Percentiles rank a stretch among this genome's conserved stretches.
phyloP scores from a whole-genome alignment of 192 early-diverging fungal species.

The Gonapodya prolifera region DNA sequence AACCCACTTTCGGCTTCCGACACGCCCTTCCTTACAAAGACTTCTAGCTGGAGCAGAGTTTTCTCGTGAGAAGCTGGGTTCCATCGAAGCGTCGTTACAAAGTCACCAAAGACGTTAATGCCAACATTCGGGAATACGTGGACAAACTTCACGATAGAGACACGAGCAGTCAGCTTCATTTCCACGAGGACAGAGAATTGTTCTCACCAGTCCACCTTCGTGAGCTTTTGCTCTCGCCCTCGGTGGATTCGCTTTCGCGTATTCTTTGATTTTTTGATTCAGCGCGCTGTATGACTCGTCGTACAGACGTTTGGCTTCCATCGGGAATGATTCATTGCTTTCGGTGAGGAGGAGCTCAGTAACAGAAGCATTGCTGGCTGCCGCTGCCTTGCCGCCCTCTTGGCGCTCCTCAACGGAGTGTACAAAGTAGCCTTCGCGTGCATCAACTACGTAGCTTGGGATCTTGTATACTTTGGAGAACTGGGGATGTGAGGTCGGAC shows the following conservation, averaged over 20 bases:
- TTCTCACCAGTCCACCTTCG: background rate
- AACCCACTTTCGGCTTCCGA: background rate
- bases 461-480: conserved; percentile 2
- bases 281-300: background rate
- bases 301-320: background rate
- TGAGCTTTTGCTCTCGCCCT: background rate
- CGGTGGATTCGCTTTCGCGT: background rate
- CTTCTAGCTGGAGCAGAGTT: background rate
- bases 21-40: background rate
- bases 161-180: no score
- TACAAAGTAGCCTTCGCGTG: background rate
- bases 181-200: no score
- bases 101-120: background rate
- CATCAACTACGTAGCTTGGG: background rate
- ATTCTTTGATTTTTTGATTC: background rate
- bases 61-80: background rate
- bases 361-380: no score
- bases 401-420: background rate
- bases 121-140: background rate
- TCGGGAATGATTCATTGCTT: background rate
- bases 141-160: no score
- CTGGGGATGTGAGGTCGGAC: background rate
- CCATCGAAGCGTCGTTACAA: conserved; percentile 2
- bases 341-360: background rate
- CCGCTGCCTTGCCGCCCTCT: background rate